phyloP scores from a whole-genome alignment of 164 flowering plant species.

The Annona squamosa region DNA sequence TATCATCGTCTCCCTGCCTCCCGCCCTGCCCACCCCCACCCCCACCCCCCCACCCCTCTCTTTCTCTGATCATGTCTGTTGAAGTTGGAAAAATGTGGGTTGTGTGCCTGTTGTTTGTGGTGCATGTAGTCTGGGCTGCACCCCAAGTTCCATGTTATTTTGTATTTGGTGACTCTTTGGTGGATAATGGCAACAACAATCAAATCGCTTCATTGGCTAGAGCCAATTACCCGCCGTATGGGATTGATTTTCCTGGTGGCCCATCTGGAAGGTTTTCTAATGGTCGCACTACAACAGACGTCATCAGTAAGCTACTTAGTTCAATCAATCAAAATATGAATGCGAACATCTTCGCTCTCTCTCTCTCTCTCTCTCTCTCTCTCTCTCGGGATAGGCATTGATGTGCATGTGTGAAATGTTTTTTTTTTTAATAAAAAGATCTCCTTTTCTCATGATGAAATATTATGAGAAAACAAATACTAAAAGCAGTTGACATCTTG shows the following conservation, averaged over 20 bases:
- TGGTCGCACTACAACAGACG: slow-evolving; percentile 43
- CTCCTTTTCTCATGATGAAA: background rate
- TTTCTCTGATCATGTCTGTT: background rate
- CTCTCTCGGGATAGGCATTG: background rate
- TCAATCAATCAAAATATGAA: background rate
- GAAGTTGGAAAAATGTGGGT: background rate
- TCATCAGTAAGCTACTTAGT: slow-evolving; percentile 29
- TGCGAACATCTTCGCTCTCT: background rate
- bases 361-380: background rate
- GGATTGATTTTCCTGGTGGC: slow-evolving; percentile 54
- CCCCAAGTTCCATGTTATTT: slow-evolving; percentile 38
- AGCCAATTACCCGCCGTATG: slow-evolving; percentile 63
- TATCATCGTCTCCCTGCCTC: background rate
- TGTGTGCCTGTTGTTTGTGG: background rate
- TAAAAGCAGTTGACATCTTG: background rate
- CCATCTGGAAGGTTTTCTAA: slow-evolving; percentile 44
- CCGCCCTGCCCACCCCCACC: background rate
- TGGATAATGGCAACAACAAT: slow-evolving; percentile 66
- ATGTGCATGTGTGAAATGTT: background rate
- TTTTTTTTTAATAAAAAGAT: background rate
- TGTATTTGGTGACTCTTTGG: slow-evolving; percentile 71
- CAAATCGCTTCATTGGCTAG: slow-evolving; percentile 37
- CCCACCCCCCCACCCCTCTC: background rate
- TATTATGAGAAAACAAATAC: background rate
- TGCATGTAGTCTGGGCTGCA: background rate